Evolutionary conservation across 257 asterid species (phyloP), one percentile per base, ranked within the genome.

Genomic region (Gardenia jasminoides): DNA sequence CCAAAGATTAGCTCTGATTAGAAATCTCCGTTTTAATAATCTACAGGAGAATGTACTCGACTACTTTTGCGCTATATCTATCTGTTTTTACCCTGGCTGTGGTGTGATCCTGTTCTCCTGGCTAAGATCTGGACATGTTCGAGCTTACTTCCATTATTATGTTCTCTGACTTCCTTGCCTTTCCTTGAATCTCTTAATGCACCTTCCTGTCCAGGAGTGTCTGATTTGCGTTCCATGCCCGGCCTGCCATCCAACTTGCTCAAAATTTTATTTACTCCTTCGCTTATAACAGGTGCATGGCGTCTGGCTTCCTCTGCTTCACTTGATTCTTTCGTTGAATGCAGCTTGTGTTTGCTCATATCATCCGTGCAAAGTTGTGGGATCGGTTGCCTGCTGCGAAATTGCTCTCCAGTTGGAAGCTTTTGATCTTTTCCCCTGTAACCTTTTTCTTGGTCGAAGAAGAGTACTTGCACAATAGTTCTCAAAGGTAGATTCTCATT

Each of bases 401-500:
- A n/a, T 64, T 72, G 85, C 70, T 85, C 87, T 31, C 74, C 44
- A 36, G 86, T 78, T 19, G 44, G 64, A 56, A 79, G 77, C 44
- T 73, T 84, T 41, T 72, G 76, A 16, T 67, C 77, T 67, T 81
- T 72, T 28, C 47, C 30, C 31, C 26, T 66, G 84, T 80, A 67
- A 68, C 82, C 70, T 83, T 75, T 87, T 82, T 90, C 94, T 69
- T 86, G 90, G 65, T 91, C 94, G 65, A 88, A 87, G 88, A 82
- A 91, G 82, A 92, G 94, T 66, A 88, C 82, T 74, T 89, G 97
- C 82, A 92, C 96, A 69, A 92, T 91, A 0, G 90, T 89, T 82
- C 97, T 87, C 81, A 92, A 76, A 1, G 97, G 96, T 80, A 91
- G 83, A 2, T 78, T 88, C 82, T 92, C 96, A 64, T 92, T 92